phyloP scores from a whole-genome alignment of 23 red algal species.

The Chondrus crispus region DNA sequence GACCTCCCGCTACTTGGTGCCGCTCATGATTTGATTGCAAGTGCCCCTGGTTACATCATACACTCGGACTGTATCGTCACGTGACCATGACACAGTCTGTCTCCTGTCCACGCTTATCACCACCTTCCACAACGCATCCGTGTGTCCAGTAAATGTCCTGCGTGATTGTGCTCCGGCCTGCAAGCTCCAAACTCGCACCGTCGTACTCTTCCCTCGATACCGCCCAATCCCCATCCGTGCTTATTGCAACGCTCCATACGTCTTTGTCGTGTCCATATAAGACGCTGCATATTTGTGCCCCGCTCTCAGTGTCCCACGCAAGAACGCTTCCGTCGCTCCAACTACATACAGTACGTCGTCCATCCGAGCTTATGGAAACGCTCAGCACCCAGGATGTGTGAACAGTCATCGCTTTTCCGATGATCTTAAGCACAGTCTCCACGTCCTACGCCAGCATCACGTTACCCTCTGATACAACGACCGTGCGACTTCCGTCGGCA shows the following conservation, averaged over 20 bases:
- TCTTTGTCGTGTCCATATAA: neutral
- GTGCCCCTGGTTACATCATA: no score
- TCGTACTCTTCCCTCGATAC: neutral
- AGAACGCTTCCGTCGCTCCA: neutral
- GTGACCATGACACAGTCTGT: neutral
- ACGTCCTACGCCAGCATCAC: constrained; percentile 7
- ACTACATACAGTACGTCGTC: neutral
- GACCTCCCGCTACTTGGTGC: no score
- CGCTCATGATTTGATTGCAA: no score
- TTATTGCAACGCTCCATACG: neutral
- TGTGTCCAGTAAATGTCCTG: neutral
- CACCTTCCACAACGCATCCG: neutral
- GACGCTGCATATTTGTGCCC: neutral
- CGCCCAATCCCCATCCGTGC: neutral
- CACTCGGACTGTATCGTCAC: neutral
- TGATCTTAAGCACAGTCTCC: neutral
- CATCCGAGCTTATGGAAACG: neutral
- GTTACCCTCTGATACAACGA: neutral
- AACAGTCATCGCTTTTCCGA: neutral
- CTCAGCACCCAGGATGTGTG: neutral
- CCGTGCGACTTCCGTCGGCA: neutral
- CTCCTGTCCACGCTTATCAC: neutral
- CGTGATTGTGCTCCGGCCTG: no score
- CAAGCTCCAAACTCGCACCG: neutral
- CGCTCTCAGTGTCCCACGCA: constrained; percentile 1